phyloP scores from a whole-genome alignment of 2,329 filamentous ascomycete genomes.

The Ophiostoma sp. region DNA sequence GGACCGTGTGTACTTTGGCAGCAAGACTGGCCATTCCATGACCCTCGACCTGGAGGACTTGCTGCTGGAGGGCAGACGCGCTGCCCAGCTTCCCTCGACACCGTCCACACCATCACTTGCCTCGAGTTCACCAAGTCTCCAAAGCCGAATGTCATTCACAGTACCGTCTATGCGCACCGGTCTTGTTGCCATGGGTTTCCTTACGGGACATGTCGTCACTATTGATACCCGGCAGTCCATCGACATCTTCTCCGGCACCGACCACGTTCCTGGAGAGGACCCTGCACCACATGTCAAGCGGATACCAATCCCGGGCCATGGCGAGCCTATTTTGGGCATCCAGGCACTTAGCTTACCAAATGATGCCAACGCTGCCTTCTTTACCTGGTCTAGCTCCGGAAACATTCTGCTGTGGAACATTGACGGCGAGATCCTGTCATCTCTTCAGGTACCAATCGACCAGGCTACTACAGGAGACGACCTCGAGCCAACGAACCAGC shows the following conservation, averaged over 20 bases:
- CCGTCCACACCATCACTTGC: constrained; percentile 37
- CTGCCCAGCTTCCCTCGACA: constrained; percentile 27
- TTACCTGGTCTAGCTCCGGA: constrained; percentile 85
- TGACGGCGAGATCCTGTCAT: constrained; percentile 66
- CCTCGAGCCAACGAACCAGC: constrained; percentile 56
- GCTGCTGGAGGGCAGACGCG: constrained; percentile 33
- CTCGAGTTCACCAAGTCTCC: constrained; percentile 3
- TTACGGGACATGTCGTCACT: constrained; percentile 67
- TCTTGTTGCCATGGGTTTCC: constrained; percentile 68
- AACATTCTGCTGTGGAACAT: constrained; percentile 79
- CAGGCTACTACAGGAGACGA: constrained; percentile 54
- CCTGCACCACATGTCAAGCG: constrained; percentile 44
- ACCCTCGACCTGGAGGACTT: constrained; percentile 54
- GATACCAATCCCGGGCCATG: constrained; percentile 62
- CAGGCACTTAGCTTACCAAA: constrained; percentile 63
- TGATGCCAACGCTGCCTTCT: constrained; percentile 67
- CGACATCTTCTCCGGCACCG: constrained; percentile 58
- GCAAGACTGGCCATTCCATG: constrained; percentile 61
- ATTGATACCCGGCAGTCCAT: constrained; percentile 76
- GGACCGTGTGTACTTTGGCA: constrained; percentile 65
- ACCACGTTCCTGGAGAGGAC: constrained; percentile 44
- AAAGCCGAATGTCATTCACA: constrained; percentile 35
- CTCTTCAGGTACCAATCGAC: constrained; percentile 69
- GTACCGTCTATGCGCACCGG: constrained; percentile 43
- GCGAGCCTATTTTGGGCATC: constrained; percentile 71